Base-by-base conservation (phyloP, 805 yeast species). In the Kodamaea fukazawae region DNA sequence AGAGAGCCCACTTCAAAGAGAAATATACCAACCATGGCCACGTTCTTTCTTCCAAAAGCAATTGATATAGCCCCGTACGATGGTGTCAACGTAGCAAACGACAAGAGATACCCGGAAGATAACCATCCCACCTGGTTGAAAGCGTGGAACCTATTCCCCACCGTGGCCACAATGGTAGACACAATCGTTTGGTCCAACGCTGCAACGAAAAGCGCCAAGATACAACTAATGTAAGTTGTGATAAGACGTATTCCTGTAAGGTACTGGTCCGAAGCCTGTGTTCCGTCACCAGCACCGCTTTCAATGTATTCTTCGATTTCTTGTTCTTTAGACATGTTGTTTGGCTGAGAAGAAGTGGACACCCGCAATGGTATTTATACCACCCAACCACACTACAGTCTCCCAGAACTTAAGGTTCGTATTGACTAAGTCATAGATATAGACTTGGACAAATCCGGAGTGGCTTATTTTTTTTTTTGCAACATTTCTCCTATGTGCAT, bases 171-270 rank as follows among this genome's bases (percentile, higher is more conserved):
- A 9, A 77, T 59, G 1, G 83, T 74, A 7, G 74, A 50, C 2
- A 75, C 74, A 41, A 80, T 79, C n/a, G 83, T 78, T 46, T 75
- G 79, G 53, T 80, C 86, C 30, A 80, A 55, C 0, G 83, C 82
- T 11, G 67, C 57, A 27, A 67, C 49, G 45, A 67, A 67, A 32
- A 67, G 51, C 7, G 56, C 41, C 3, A 57, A 50, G 13, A 63
- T 60, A 35, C 65, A 54, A 39, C 65, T 56, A 8, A 50, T 22
- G 5, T 65, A 41, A 0, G 65, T 57, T 2, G 61, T 32, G 1
- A 35, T 36, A n/a, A 67, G 47, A 18, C 42, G 51, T 3, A 48
- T 2, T 4, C 73, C 72, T 5, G 49, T 45, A 3, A 63, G 35
- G 38, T 63, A 55, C 34, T 67, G 73, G 35, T 67, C 70, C 2